These are phyloP conservation scores for Urtica urens DNA, from an alignment of 306 rosid species.

Conservation along the genomic window DNA sequence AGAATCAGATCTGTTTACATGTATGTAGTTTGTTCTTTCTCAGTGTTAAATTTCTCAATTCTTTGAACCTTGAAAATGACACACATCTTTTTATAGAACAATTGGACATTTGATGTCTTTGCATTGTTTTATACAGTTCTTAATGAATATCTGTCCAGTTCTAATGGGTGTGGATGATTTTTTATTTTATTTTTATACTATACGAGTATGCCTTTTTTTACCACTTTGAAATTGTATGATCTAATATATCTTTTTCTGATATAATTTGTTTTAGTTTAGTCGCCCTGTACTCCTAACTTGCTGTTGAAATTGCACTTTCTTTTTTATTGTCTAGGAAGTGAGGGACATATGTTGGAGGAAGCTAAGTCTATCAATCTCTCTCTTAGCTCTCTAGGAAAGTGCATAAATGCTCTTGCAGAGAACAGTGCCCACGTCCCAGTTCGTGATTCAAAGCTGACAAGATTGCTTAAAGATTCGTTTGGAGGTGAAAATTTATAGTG, in stretches of 20 bases:
- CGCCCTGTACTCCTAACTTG: slow-evolving; percentile 1
- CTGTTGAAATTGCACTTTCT: slow-evolving; percentile 13
- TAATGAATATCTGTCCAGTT: too few relatives aligned
- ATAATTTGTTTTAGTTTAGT: neutral
- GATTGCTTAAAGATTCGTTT: slow-evolving; percentile 92
- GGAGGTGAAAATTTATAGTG: slow-evolving; percentile 87
- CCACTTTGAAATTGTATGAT: neutral
- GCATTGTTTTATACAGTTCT: too few relatives aligned
- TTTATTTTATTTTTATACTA: neutral
- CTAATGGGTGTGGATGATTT: too few relatives aligned
- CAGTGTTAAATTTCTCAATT: too few relatives aligned
- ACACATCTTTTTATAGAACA: too few relatives aligned
- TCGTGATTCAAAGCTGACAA: slow-evolving; percentile 96
- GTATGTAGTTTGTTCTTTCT: too few relatives aligned
- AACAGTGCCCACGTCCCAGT: slow-evolving; percentile 83
- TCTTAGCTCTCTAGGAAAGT: slow-evolving; percentile 89
- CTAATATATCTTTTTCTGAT: neutral
- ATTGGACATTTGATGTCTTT: too few relatives aligned
- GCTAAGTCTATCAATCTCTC: slow-evolving; percentile 93
- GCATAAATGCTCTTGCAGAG: slow-evolving; percentile 95
- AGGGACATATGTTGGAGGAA: slow-evolving; percentile 91
- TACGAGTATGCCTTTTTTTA: neutral
- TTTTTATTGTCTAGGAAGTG: slow-evolving; percentile 60
- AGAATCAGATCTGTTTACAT: too few relatives aligned
- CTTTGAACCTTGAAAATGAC: too few relatives aligned